Conservation (phyloP, 2,329 filamentous ascomycete genomes). For the Botrytis deweyae region DNA sequence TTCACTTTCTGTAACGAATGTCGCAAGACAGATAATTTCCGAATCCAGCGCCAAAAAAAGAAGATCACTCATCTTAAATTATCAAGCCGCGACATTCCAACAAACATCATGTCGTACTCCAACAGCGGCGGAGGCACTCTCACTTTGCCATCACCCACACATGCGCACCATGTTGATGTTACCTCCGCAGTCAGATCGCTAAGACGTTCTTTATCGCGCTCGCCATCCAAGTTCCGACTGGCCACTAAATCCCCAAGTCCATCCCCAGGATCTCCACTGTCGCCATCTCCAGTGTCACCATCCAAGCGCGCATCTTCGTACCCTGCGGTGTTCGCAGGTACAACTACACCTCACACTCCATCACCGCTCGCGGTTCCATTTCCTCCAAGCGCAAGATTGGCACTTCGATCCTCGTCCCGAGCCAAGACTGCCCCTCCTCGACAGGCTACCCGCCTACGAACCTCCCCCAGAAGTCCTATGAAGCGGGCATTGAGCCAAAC, state of each 20-base stretch:
- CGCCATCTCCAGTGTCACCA: conserved; percentile 56
- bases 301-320: conserved; percentile 48
- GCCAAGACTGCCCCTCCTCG: conserved; percentile 57
- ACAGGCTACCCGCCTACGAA: conserved; percentile 60
- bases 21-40: conserved; percentile 21
- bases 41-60: conserved; percentile 4
- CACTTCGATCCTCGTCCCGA: conserved; percentile 61
- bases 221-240: conserved; percentile 85
- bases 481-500: conserved; percentile 70
- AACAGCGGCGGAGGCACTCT: conserved; percentile 70
- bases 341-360: conserved; percentile 43
- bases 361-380: conserved; percentile 63
- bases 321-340: conserved; percentile 45
- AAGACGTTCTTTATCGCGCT: conserved; percentile 83
- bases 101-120: conserved; percentile 54
- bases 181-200: conserved; percentile 79
- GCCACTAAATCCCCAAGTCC: conserved; percentile 45
- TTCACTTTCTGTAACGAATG: conserved; percentile 18
- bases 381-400: conserved; percentile 65
- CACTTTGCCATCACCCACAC: conserved; percentile 82
- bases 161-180: conserved; percentile 78
- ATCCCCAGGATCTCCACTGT: conserved; percentile 57
- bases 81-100: conserved; percentile 32
- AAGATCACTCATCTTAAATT: conserved; percentile 18
- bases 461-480: conserved; percentile 77